These are phyloP conservation scores for Limonomyces culmigenus DNA, from an alignment of 1,284 basidiomycete species.

Conservation along the genomic window DNA sequence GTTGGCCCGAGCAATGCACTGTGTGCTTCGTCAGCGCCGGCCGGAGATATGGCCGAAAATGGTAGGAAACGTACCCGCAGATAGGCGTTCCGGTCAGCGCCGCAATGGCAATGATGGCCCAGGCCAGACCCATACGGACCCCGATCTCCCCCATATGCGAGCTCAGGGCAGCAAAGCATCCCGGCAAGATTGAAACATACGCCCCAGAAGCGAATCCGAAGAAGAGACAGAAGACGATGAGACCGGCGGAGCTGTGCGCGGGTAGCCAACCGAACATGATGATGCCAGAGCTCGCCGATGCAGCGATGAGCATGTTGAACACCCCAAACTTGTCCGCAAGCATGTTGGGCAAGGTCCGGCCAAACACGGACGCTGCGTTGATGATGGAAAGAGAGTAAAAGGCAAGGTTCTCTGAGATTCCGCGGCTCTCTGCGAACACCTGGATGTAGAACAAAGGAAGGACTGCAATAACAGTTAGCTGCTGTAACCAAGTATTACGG, in stretches of 20 bases:
- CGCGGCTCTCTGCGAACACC: slow-evolving; percentile 1
- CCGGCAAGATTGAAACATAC: slow-evolving; percentile 1
- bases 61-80: background rate
- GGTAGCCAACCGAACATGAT: slow-evolving; percentile 2
- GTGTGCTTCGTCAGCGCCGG: background rate
- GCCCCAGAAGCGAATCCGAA: slow-evolving; percentile 4
- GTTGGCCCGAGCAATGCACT: background rate
- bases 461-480: background rate
- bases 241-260: background rate
- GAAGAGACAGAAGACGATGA: slow-evolving; percentile 3
- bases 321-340: slow-evolving; percentile 4
- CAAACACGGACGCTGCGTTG: slow-evolving; percentile 5
- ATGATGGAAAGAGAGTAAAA: slow-evolving; percentile 5
- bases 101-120: background rate
- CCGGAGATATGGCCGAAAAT: background rate
- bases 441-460: background rate
- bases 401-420: slow-evolving; percentile 2
- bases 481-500: background rate
- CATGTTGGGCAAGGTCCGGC: slow-evolving; percentile 3
- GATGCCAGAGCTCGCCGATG: slow-evolving; percentile 1
- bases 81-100: slow-evolving; percentile 2
- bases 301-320: slow-evolving; percentile 5
- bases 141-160: slow-evolving; percentile 2
- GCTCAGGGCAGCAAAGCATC: background rate
- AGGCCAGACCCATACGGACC: slow-evolving; percentile 3